Evolutionary conservation across 2,329 filamentous ascomycete species (phyloP).

Genomic region (Stenocarpella maydis): DNA sequence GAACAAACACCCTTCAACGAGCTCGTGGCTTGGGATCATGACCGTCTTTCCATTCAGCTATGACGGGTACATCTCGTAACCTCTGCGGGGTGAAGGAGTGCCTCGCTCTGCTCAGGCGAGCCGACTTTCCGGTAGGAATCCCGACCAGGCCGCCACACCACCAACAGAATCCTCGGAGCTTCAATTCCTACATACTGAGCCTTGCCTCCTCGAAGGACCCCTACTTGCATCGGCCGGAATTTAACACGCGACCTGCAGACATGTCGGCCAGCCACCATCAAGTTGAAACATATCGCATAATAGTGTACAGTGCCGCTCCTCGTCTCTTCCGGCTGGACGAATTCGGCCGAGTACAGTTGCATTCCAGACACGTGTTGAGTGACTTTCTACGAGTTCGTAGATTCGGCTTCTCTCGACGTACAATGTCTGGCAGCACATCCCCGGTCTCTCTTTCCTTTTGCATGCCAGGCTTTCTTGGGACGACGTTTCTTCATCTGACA

Average conservation of each 20-base stretch:
- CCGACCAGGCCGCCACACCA: background rate
- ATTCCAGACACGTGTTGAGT: background rate
- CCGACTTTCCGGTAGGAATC: constrained; percentile 3
- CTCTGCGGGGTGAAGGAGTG: background rate
- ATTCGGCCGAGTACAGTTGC: constrained; percentile 15
- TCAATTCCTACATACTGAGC: constrained; percentile 6
- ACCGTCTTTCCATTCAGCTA: background rate
- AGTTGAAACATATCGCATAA: constrained; percentile 25
- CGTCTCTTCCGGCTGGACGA: constrained; percentile 6
- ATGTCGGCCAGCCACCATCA: constrained; percentile 10
- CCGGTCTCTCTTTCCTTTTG: background rate
- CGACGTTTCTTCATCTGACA: background rate
- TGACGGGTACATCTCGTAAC: constrained; percentile 10
- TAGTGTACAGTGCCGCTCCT: background rate
- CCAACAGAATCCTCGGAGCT: constrained; percentile 6
- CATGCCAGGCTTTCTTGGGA: background rate
- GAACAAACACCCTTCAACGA: background rate
- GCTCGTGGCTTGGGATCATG: background rate
- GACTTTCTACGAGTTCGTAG: background rate
- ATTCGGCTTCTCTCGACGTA: background rate
- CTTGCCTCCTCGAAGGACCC: constrained; percentile 3
- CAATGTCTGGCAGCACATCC: background rate
- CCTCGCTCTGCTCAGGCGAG: constrained; percentile 5
- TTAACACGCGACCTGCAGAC: background rate
- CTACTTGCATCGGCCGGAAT: background rate